Evolutionary conservation across 768 basidiomycete genomes (phyloP).

Genomic region (Dacryopinax primogenitus): DNA sequence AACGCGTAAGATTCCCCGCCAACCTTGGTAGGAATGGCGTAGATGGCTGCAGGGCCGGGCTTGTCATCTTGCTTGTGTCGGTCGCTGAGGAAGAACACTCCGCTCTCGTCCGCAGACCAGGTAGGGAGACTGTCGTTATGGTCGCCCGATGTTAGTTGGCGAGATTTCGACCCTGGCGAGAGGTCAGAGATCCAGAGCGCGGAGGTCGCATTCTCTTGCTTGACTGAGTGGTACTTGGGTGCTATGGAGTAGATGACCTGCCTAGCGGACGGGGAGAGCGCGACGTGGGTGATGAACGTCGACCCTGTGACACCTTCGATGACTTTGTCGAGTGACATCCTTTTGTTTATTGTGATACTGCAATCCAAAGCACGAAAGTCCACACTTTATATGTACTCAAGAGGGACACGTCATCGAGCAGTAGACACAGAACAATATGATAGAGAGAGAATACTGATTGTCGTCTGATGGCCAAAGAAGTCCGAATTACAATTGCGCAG

Average conservation of each 20-base stretch:
- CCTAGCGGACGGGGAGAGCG: background rate
- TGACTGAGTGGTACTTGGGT: background rate
- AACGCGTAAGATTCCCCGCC: background rate
- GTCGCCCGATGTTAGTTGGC: background rate
- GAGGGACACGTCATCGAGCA: background rate
- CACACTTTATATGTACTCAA: background rate
- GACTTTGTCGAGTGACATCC: background rate
- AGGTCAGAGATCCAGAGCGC: conserved; percentile 5
- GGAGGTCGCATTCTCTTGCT: background rate
- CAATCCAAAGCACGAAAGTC: background rate
- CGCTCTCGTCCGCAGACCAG: background rate
- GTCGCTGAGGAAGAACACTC: background rate
- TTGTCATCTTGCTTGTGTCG: conserved; percentile 4
- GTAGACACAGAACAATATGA: background rate
- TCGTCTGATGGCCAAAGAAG: background rate
- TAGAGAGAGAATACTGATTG: background rate
- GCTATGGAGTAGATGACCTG: background rate
- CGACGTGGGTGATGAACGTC: background rate
- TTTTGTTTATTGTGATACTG: background rate
- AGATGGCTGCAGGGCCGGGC: background rate
- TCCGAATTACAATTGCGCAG: background rate
- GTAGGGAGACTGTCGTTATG: background rate
- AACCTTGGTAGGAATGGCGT: background rate
- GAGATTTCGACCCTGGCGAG: background rate
- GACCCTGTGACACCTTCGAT: background rate